phyloP scores from a whole-genome alignment of 768 basidiomycete genomes.

The Naganishia vaughanmartiniae region DNA sequence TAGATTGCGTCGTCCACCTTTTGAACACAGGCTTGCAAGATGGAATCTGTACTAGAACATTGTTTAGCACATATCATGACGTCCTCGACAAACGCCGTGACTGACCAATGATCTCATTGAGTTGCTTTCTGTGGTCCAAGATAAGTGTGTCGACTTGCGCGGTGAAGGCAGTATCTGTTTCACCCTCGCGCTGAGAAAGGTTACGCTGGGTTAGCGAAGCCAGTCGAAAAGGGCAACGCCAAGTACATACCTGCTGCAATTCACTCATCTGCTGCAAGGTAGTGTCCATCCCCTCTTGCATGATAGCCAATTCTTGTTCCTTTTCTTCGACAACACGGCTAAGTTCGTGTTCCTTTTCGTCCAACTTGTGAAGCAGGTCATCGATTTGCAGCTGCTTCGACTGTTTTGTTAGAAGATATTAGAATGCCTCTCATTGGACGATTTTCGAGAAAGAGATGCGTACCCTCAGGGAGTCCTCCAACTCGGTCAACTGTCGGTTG shows the following conservation, averaged over 20 bases:
- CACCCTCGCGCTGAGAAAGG: conserved; percentile 66
- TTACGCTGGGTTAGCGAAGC: conserved; percentile 1
- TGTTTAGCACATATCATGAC: not conserved
- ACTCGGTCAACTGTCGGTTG: conserved; percentile 89
- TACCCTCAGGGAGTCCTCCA: conserved; percentile 93
- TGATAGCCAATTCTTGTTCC: conserved; percentile 90
- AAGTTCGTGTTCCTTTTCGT: conserved; percentile 69
- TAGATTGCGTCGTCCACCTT: conserved; percentile 97
- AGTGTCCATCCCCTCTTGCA: conserved; percentile 91
- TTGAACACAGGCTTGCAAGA: conserved; percentile 90
- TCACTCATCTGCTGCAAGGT: conserved; percentile 85
- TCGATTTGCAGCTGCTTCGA: conserved; percentile 96
- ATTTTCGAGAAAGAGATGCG: not conserved
- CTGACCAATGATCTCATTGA: conserved; percentile 91
- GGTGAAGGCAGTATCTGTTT: conserved; percentile 83
- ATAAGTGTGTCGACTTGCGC: conserved; percentile 97
- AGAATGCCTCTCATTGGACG: not conserved
- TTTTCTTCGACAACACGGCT: conserved; percentile 88
- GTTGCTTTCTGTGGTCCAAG: conserved; percentile 92
- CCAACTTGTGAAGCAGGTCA: conserved; percentile 76
- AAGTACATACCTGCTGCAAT: conserved; percentile 67
- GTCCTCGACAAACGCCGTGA: conserved; percentile 13
- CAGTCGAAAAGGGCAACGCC: not conserved
- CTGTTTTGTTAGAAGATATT: conserved; percentile 54
- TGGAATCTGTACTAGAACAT: conserved; percentile 66